Conservation (phyloP, 1,284 basidiomycete genomes). For the Trichosporon ovoides region DNA sequence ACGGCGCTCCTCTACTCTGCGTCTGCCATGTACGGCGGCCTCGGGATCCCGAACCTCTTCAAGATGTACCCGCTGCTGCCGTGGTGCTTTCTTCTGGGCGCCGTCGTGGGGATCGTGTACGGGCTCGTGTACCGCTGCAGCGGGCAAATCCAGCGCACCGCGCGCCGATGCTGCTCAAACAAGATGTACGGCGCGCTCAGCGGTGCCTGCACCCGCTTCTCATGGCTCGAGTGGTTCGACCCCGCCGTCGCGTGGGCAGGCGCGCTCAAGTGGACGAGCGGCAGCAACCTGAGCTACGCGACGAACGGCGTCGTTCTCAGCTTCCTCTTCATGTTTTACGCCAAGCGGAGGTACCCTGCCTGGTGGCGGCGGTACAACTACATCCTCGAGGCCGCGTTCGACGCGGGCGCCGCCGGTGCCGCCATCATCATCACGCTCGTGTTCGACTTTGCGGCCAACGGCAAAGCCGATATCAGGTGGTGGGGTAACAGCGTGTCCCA, state of each 20-base stretch:
- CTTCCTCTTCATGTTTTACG: constrained; percentile 17
- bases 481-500: constrained; percentile 12
- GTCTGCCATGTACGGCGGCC: constrained; percentile 14
- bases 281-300: constrained; percentile 13
- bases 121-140: not conserved
- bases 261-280: constrained; percentile 11
- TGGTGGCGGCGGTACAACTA: constrained; percentile 27
- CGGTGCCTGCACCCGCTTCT: not conserved
- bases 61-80: constrained; percentile 17
- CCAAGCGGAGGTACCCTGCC: constrained; percentile 20
- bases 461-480: not conserved
- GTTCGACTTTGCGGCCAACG: constrained; percentile 7
- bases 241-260: constrained; percentile 14
- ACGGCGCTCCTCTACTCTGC: constrained; percentile 3
- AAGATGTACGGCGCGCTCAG: not conserved
- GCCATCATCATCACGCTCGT: constrained; percentile 13
- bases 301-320: constrained; percentile 11
- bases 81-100: constrained; percentile 19
- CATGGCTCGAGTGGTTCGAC: constrained; percentile 9
- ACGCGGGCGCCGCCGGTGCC: constrained; percentile 19
- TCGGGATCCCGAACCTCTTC: constrained; percentile 15
- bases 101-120: constrained; percentile 11
- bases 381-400: constrained; percentile 15
- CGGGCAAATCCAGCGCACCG: not conserved
- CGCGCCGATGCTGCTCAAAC: not conserved